Base-by-base conservation (phyloP, 1,284 basidiomycete genomes). In the Ustilago vetiveriae region DNA sequence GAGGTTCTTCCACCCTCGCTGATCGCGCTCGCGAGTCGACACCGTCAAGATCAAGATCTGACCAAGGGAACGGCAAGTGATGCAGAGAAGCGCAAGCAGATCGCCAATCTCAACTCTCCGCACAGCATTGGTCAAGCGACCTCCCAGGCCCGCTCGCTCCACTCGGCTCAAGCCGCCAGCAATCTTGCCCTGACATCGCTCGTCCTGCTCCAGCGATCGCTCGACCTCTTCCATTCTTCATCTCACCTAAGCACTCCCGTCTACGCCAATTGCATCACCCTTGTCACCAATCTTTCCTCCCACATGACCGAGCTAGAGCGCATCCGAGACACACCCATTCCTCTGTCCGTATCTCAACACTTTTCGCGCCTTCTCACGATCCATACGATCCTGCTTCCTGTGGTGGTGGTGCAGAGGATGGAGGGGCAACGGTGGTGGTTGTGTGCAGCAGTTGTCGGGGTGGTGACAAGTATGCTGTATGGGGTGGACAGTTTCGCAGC, bases 261-360 rank as follows among this genome's bases (percentile, higher is more conserved):
- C 1, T 72, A 68, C 33, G 70, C 70, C 4, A 65, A 72, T 39
- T 44, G 33, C 22, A 59, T 72, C 26, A 57, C 60, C 19, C 53
- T 68, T 14, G 32, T 72, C 59, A 72, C 68, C 46, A 43, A 48
- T 22, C 55, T 72, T 29, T 51, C 36, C 14, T 32, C 46, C 3
- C 70, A 65, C 32, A 68, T 64, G 70, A 54, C 70, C 10, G 70
- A 68, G 24, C 39, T 72, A 5, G 70, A 72, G 51, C 55, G 65
- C 9, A 39, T 72, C 10, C 47, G 70, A 3, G 70, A 72, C 26
- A 68, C 65, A 2, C 70, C 70, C 29, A 65, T 72, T 46, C 70
- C 70, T 4, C 43, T 62, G 4, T 45, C 57, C 3, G 62, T 71
- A n/a, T 52, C 57, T 4, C 44, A 11, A 2, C 67, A 66, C 30